Evolutionary conservation across 1,284 basidiomycete species (phyloP).

Genomic region (Rhodotorula sp.): DNA sequence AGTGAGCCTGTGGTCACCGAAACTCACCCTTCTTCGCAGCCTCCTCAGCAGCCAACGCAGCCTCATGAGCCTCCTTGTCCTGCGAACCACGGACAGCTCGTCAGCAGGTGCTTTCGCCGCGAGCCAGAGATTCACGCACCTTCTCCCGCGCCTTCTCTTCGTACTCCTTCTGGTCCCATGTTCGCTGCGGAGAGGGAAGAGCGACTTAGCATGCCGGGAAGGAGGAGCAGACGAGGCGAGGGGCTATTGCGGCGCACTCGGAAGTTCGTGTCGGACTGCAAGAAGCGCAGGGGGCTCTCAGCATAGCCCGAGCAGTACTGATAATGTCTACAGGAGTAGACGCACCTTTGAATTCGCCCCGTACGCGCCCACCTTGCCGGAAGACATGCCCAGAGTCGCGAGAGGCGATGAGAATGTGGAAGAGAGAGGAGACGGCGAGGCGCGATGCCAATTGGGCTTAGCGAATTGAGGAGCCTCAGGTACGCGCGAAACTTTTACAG

Average conservation of each 20-base stretch:
- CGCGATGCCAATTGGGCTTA: too few species aligned
- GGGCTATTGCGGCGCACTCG: slow-evolving; percentile 9
- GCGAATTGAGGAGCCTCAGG: too few species aligned
- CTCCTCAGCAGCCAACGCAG: slow-evolving; percentile 40
- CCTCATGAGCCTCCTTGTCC: slow-evolving; percentile 41
- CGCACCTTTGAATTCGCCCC: slow-evolving; percentile 35
- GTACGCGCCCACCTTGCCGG: slow-evolving; percentile 28
- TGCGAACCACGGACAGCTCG: slow-evolving; percentile 2
- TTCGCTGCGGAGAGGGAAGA: slow-evolving; percentile 14
- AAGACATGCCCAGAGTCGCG: background rate
- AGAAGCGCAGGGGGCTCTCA: background rate
- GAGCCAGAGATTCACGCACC: slow-evolving; percentile 20
- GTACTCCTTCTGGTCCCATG: slow-evolving; percentile 47
- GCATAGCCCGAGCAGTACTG: background rate
- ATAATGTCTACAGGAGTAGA: background rate
- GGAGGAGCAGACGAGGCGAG: background rate
- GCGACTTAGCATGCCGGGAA: background rate
- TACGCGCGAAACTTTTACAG: too few species aligned
- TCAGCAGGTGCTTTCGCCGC: background rate
- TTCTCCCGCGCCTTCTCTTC: slow-evolving; percentile 43
- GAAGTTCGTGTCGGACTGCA: slow-evolving; percentile 35
- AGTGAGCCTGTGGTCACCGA: too few species aligned
- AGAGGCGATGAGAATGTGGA: background rate
- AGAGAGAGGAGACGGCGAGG: background rate
- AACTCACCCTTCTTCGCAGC: slow-evolving; percentile 36